Base-by-base conservation (phyloP, 768 basidiomycete genomes). In the Suillus americanus region DNA sequence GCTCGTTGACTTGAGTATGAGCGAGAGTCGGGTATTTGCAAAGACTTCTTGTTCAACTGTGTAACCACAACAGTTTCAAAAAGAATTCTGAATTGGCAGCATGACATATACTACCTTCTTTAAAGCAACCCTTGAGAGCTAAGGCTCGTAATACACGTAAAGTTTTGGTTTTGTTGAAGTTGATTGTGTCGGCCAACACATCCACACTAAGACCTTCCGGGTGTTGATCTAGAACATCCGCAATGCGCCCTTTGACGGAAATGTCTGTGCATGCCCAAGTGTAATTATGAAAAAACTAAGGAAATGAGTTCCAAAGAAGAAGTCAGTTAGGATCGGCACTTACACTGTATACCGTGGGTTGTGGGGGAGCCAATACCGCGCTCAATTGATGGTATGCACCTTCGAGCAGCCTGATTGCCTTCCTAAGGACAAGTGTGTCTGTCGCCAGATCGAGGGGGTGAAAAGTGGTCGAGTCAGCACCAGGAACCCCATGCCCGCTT, bases 21-120 rank as follows among this genome's bases (percentile, higher is more conserved):
- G 70, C 1, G 77, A 78, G 37, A 77, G 69, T 28, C 76, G 77
- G 55, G 75, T 78, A 61, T 77, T 78, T 10, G 75, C 71, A 66
- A 75, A 78, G 0, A 63, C 62, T 20, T 76, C 70, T 16, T 69
- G 67, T 13, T 66, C 61, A 10, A 78, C 76, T 74, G 62, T 59
- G 35, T 9, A 20, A 25, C n/a, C n/a, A n/a, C 30, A 53, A 30
- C 10, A 3, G 18, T 20, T 43, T 43, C 41, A 43, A 43, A 43
- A 18, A 43, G 16, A 13, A 60, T n/a, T 23, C 7, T 30, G 20
- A 28, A 40, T 10, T 9, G 30, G 33, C 3, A 62, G 18, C 41
- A 14, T 40, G 38, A 23, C n/a, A 1, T 10, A 33, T 10, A 33
- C 50, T 41, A 67, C 76, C 72, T 71, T 78, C 78, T 2, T 46